Conservation (phyloP, 352 stramenopile genomes). For the Globisporangium paroecandrum region DNA sequence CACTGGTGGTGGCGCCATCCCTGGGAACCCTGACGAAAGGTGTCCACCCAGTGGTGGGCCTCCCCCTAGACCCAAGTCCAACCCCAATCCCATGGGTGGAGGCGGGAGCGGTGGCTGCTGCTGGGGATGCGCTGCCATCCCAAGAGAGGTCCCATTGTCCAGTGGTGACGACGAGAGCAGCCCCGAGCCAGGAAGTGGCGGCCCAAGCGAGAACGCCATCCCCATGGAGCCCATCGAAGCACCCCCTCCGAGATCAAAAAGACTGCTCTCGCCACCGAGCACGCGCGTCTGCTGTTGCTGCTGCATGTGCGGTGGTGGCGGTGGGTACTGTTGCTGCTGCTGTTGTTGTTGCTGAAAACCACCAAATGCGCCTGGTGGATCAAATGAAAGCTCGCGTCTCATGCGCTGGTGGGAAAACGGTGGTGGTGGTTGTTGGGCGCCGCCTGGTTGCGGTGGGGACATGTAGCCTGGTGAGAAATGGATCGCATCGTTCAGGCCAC, state of each 20-base stretch:
- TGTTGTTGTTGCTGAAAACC: slow-evolving; percentile 3
- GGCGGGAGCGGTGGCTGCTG: slow-evolving; percentile 9
- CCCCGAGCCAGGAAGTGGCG: not conserved
- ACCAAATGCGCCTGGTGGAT: slow-evolving; percentile 4
- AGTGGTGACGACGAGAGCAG: slow-evolving; percentile 5
- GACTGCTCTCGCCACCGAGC: not conserved
- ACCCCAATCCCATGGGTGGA: slow-evolving; percentile 10
- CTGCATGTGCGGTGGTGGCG: slow-evolving; percentile 2
- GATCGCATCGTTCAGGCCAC: not conserved
- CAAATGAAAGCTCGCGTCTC: slow-evolving; percentile 2
- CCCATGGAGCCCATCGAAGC: not conserved
- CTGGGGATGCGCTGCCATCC: slow-evolving; percentile 16
- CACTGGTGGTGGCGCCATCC: not conserved
- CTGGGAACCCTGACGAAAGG: not conserved
- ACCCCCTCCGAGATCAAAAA: slow-evolving; percentile 6
- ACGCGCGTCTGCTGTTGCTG: not conserved
- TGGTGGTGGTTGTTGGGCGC: not conserved
- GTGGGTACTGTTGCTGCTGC: not conserved
- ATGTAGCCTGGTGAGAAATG: slow-evolving; percentile 5
- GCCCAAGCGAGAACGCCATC: slow-evolving; percentile 5
- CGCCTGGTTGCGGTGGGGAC: not conserved
- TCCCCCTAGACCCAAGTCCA: slow-evolving; percentile 1
- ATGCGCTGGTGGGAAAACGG: slow-evolving; percentile 1
- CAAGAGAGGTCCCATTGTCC: slow-evolving; percentile 10
- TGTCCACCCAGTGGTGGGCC: not conserved